Evolutionary conservation across 257 asterid species (phyloP).

Genomic region (Knoxia roxburghii): DNA sequence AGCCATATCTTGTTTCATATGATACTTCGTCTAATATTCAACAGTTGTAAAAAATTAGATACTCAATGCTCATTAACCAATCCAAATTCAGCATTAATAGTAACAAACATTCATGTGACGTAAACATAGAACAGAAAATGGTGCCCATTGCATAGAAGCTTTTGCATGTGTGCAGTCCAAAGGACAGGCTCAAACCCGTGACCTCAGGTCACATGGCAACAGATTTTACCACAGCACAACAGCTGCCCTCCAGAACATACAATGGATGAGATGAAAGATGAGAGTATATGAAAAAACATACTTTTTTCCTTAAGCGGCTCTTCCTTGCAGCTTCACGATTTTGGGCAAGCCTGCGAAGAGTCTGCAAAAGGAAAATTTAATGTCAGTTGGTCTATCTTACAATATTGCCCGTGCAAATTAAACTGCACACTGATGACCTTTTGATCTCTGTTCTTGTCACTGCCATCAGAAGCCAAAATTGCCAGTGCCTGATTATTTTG

Average conservation of each 20-base stretch:
- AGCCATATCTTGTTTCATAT: neutral
- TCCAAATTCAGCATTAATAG: neutral
- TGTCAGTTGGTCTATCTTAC: slow-evolving; percentile 13
- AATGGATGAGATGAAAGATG: slow-evolving; percentile 9
- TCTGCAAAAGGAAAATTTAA: slow-evolving; percentile 28
- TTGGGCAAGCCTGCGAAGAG: slow-evolving; percentile 97
- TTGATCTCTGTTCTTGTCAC: slow-evolving; percentile 93
- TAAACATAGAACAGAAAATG: neutral
- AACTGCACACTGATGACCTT: slow-evolving; percentile 44
- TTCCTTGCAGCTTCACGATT: slow-evolving; percentile 99
- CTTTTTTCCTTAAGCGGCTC: slow-evolving; percentile 92
- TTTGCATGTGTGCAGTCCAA: too few relatives aligned
- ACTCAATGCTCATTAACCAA: neutral
- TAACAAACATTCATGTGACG: neutral
- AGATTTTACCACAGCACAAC: too few relatives aligned
- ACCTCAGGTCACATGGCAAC: too few relatives aligned
- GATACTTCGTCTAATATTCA: neutral
- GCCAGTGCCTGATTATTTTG: slow-evolving; percentile 46
- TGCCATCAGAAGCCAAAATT: slow-evolving; percentile 81
- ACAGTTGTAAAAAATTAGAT: neutral
- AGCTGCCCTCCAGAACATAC: neutral
- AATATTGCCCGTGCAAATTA: neutral
- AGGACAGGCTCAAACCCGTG: too few relatives aligned
- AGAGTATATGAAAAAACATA: slow-evolving; percentile 19
- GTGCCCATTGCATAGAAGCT: too few relatives aligned